Evolutionary conservation across 768 basidiomycete genomes (phyloP).

Genomic region (Tylopilus sp.): DNA sequence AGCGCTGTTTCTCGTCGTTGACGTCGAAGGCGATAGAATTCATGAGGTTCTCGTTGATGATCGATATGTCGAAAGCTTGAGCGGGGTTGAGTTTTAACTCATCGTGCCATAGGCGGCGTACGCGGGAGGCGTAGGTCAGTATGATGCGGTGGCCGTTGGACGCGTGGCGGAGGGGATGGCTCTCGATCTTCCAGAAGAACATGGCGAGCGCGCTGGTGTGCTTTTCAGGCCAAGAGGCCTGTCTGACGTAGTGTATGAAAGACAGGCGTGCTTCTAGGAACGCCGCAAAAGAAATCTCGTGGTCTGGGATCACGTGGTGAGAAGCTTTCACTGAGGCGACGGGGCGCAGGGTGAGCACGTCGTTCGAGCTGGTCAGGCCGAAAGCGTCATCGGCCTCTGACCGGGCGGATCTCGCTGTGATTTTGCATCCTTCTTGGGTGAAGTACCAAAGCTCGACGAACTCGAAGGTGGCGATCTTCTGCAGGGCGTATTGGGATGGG

Average conservation of each 20-base stretch:
- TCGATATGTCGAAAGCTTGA: not conserved
- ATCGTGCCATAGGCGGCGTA: not conserved
- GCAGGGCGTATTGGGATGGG: no score
- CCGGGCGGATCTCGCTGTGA: no score
- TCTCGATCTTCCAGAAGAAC: not conserved
- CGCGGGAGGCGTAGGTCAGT: not conserved
- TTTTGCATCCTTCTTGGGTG: no score
- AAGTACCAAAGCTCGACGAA: no score
- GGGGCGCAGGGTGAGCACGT: not conserved
- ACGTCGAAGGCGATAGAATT: not conserved
- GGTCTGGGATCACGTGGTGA: not conserved
- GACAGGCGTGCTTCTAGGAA: not conserved
- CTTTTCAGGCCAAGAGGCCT: not conserved
- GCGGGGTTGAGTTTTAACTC: not conserved
- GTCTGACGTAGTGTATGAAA: not conserved
- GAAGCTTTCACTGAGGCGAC: not conserved
- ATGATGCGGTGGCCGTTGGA: not conserved
- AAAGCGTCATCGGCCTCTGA: not conserved
- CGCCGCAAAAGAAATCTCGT: not conserved
- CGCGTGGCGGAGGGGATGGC: not conserved
- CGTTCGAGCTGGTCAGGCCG: not conserved
- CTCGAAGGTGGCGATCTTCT: no score
- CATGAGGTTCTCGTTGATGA: not conserved
- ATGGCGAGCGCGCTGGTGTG: no score
- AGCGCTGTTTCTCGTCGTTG: no score